These are phyloP conservation scores for Geum urbanum DNA, from an alignment of 306 rosid species.

Conservation along the genomic window DNA sequence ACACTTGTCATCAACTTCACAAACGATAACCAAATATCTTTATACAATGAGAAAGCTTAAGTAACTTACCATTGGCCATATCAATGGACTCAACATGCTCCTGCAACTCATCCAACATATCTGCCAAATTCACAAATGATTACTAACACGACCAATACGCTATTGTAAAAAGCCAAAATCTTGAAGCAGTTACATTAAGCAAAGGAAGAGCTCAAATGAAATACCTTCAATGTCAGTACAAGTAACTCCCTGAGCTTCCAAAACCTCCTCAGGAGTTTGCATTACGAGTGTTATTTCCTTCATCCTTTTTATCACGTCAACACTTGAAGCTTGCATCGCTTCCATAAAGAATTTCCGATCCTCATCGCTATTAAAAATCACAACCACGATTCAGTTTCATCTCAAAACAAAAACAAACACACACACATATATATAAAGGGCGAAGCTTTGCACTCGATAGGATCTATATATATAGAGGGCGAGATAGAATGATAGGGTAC, in stretches of 20 bases:
- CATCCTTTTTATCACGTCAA: slow-evolving; percentile 88
- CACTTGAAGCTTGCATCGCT: slow-evolving; percentile 74
- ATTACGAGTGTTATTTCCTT: slow-evolving; percentile 83
- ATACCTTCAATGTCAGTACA: slow-evolving; percentile 73
- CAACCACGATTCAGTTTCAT: slow-evolving; percentile 2
- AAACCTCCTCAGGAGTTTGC: slow-evolving; percentile 80
- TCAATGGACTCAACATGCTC: slow-evolving; percentile 98
- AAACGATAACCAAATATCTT: background rate
- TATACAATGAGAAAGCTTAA: background rate
- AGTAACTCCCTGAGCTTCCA: slow-evolving; percentile 82
- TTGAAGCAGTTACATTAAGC: background rate
- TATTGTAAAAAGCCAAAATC: background rate
- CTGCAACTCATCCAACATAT: slow-evolving; percentile 80
- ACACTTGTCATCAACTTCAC: background rate
- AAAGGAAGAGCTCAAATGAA: background rate
- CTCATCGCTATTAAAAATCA: slow-evolving; percentile 59
- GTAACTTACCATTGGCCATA: slow-evolving; percentile 75
- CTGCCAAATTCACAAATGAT: slow-evolving; percentile 34
- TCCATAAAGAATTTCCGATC: slow-evolving; percentile 90
- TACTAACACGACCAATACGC: background rate
- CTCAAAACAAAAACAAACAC: background rate
- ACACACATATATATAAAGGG: background rate
- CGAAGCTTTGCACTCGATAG: too few species aligned
- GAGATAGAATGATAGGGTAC: slow-evolving; percentile 15
- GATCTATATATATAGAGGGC: background rate